A percentile compares a stretch with the other conserved stretches of the same genome.
These are phyloP conservation scores for Irpex sp. DNA, from an alignment of 1,284 basidiomycete species.

Conservation along the genomic window DNA sequence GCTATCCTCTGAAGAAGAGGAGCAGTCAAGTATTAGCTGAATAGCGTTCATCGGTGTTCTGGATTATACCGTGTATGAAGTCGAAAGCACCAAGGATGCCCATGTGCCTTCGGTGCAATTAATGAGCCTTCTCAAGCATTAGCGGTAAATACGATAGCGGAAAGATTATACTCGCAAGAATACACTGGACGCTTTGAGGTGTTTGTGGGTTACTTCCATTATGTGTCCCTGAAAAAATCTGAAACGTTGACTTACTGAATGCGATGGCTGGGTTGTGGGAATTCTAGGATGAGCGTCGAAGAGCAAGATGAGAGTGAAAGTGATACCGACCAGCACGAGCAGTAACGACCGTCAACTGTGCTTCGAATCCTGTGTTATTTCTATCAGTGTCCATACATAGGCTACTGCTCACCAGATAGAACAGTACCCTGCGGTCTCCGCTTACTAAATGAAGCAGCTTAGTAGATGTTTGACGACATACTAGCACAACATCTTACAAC, in stretches of 20 bases:
- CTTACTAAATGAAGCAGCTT: neutral
- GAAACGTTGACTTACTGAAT: neutral
- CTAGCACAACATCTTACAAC: neutral
- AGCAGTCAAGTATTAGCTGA: neutral
- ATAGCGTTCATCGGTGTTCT: neutral
- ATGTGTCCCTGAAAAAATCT: neutral
- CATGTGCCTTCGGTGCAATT: neutral
- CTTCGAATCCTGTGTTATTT: neutral
- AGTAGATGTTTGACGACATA: neutral
- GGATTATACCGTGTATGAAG: neutral
- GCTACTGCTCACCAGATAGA: neutral
- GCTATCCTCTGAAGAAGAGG: neutral
- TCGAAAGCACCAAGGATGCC: neutral
- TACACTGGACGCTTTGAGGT: neutral
- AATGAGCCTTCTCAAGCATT: neutral
- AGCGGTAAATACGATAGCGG: neutral
- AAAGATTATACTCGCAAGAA: neutral
- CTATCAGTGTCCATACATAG: neutral
- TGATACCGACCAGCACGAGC: neutral
- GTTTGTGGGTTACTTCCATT: neutral
- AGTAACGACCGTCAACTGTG: neutral
- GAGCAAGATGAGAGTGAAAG: neutral
- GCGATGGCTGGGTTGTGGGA: neutral
- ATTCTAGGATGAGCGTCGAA: neutral
- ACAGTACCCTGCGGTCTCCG: neutral